Conservation (phyloP, 495 filamentous ascomycete species). For the Aspergillus carlsbadensis region DNA sequence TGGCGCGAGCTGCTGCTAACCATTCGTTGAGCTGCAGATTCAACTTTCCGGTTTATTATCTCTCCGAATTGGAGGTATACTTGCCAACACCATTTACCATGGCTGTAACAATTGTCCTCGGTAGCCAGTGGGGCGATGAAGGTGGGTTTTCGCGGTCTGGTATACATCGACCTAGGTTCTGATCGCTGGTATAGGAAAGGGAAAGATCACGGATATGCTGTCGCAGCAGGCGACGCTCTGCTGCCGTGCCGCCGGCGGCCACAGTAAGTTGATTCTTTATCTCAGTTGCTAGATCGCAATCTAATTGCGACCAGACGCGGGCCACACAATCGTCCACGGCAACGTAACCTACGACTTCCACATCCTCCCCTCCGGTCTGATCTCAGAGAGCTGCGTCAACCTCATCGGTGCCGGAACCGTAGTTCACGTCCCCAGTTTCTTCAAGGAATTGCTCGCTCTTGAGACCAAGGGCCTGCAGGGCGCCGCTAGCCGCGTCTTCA, state of each 20-base stretch:
- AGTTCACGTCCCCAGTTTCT: conserved; percentile 82
- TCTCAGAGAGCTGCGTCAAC: conserved; percentile 75
- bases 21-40: not conserved
- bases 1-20: not conserved
- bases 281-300: not conserved
- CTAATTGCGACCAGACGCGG: conserved; percentile 37
- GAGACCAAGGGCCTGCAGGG: conserved; percentile 69
- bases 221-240: conserved; percentile 56
- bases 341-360: conserved; percentile 69
- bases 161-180: not conserved
- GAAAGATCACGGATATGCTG: conserved; percentile 70
- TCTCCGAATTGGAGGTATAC: conserved; percentile 9
- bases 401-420: conserved; percentile 85
- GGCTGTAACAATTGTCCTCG: conserved; percentile 59
- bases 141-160: conserved; percentile 32
- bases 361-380: conserved; percentile 68
- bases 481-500: conserved; percentile 66
- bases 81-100: conserved; percentile 28
- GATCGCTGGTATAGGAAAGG: conserved; percentile 50
- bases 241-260: conserved; percentile 64
- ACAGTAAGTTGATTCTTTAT: conserved; percentile 47
- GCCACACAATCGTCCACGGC: conserved; percentile 61
- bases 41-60: conserved; percentile 1
- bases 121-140: conserved; percentile 70
- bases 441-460: conserved; percentile 74